Evolutionary conservation across 1,284 basidiomycete genomes (phyloP).

Genomic region (Sporisorium sorghi): DNA sequence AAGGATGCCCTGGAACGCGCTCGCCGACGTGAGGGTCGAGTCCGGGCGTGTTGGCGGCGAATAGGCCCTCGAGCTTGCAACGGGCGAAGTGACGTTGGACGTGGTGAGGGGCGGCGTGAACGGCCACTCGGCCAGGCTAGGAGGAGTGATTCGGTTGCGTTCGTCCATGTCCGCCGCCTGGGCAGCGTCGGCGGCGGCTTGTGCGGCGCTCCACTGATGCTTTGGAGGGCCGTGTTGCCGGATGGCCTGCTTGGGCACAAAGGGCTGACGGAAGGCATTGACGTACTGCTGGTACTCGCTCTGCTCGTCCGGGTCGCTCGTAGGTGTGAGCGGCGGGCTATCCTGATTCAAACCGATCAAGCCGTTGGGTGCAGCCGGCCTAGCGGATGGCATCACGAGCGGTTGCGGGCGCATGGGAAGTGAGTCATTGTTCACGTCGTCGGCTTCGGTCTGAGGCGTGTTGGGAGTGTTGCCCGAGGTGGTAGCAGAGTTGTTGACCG

Average conservation of each 20-base stretch:
- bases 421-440: neutral
- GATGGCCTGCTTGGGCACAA: slow-evolving; percentile 16
- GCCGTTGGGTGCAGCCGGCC: slow-evolving; percentile 50
- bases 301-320: slow-evolving; percentile 46
- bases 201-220: slow-evolving; percentile 60
- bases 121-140: slow-evolving; percentile 31
- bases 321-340: slow-evolving; percentile 63
- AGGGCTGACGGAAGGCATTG: slow-evolving; percentile 34
- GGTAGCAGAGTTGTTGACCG: slow-evolving; percentile 23
- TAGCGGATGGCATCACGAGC: slow-evolving; percentile 61
- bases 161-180: slow-evolving; percentile 27
- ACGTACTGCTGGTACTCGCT: slow-evolving; percentile 40
- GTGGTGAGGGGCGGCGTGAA: slow-evolving; percentile 50
- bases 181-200: slow-evolving; percentile 53
- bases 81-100: slow-evolving; percentile 42
- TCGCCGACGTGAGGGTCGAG: slow-evolving; percentile 32
- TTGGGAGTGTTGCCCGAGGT: slow-evolving; percentile 25
- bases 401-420: slow-evolving; percentile 27
- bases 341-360: slow-evolving; percentile 58
- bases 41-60: slow-evolving; percentile 44
- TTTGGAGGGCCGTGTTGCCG: slow-evolving; percentile 38
- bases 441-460: slow-evolving; percentile 17
- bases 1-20: slow-evolving; percentile 34
- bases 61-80: slow-evolving; percentile 38
- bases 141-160: slow-evolving; percentile 31